Evolutionary conservation across 2,329 filamentous ascomycete genomes (phyloP).

Genomic region (Acrodontium crateriforme): DNA sequence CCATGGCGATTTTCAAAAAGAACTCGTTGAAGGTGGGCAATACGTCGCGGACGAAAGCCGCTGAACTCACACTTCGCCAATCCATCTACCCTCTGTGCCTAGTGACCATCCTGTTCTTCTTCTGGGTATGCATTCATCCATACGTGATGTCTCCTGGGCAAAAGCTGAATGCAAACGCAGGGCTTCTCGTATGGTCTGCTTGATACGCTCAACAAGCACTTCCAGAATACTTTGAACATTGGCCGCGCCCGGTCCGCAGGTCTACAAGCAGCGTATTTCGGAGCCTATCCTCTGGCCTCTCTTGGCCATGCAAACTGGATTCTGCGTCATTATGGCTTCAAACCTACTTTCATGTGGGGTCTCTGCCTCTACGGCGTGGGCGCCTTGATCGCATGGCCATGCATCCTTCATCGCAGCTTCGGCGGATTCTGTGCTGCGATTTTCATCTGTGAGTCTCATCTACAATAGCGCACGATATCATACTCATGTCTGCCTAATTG

Average conservation of each 20-base stretch:
- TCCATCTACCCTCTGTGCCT: slow-evolving; percentile 54
- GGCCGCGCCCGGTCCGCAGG: slow-evolving; percentile 31
- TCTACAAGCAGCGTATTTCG: slow-evolving; percentile 37
- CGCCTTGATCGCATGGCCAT: slow-evolving; percentile 46
- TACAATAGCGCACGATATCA: slow-evolving; percentile 22
- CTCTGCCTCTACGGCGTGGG: slow-evolving; percentile 42
- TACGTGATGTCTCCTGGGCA: not conserved
- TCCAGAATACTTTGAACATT: slow-evolving; percentile 31
- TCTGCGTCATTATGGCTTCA: slow-evolving; percentile 36
- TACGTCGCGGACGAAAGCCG: slow-evolving; percentile 37
- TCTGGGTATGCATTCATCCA: slow-evolving; percentile 38
- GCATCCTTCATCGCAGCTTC: slow-evolving; percentile 40
- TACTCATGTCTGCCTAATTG: no score
- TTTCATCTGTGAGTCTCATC: slow-evolving; percentile 30
- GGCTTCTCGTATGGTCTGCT: slow-evolving; percentile 44
- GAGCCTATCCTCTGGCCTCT: slow-evolving; percentile 35
- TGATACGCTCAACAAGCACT: slow-evolving; percentile 39
- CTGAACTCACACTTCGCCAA: slow-evolving; percentile 51
- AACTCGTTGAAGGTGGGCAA: slow-evolving; percentile 18
- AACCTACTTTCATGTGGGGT: slow-evolving; percentile 36
- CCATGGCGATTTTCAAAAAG: slow-evolving; percentile 8
- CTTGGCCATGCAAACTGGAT: slow-evolving; percentile 35
- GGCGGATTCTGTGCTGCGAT: slow-evolving; percentile 47
- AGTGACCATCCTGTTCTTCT: slow-evolving; percentile 52
- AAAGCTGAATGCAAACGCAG: slow-evolving; percentile 15